Percentiles rank a stretch among this genome's conserved stretches.
phyloP scores from a whole-genome alignment of 2,329 filamentous ascomycete species.

The Chaetomiaceae sp. region DNA sequence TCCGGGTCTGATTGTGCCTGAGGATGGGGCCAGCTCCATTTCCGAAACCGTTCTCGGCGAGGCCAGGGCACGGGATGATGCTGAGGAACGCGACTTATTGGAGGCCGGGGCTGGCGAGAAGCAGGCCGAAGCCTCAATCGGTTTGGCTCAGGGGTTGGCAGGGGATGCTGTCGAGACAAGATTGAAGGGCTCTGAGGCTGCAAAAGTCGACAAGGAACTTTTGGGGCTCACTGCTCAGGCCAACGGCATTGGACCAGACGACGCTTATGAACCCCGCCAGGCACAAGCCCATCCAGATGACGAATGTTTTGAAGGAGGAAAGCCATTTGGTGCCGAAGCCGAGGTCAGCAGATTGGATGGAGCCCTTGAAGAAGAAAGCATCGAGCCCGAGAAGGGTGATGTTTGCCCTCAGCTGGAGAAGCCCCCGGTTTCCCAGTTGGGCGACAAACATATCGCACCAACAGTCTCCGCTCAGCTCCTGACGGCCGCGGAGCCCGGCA shows the following conservation, averaged over 20 bases:
- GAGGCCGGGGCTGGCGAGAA: background rate
- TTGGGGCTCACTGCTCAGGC: background rate
- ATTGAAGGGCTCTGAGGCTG: background rate
- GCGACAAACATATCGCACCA: conserved; percentile 5
- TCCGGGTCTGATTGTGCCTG: background rate
- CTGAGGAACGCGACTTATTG: background rate
- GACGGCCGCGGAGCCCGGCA: background rate
- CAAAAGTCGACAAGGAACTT: background rate
- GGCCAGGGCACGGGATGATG: background rate
- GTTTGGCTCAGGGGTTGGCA: background rate
- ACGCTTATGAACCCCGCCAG: background rate
- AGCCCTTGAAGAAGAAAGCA: background rate
- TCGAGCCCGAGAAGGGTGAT: background rate
- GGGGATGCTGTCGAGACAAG: background rate
- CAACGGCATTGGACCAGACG: background rate
- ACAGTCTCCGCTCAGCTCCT: conserved; percentile 9
- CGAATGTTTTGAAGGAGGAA: background rate
- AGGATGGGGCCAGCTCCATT: background rate
- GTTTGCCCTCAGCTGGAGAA: conserved; percentile 5
- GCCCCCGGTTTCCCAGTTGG: background rate
- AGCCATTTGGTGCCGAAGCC: background rate
- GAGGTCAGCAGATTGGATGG: background rate
- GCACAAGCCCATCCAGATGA: background rate
- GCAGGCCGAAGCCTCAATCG: background rate
- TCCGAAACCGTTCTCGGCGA: too few relatives aligned